phyloP scores from a whole-genome alignment of 2,329 filamentous ascomycete species.

The Cadophora luteo-olivacea region DNA sequence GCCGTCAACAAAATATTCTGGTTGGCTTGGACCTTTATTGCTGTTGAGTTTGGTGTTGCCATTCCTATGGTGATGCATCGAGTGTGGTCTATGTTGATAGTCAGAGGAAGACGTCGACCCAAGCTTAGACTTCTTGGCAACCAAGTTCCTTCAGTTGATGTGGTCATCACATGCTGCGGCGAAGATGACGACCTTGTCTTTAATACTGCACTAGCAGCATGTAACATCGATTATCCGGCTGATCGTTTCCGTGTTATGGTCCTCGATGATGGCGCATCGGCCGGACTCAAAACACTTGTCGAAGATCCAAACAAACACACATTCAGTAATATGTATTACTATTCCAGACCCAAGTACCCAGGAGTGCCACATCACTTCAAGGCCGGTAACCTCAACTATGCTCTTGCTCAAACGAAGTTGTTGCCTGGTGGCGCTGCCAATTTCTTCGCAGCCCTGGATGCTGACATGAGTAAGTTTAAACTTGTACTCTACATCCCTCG shows the following conservation, averaged over 20 bases:
- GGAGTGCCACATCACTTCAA: conserved; percentile 53
- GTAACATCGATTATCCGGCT: conserved; percentile 59
- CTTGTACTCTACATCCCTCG: too few species aligned
- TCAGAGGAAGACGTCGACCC: too few species aligned
- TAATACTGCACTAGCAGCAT: conserved; percentile 62
- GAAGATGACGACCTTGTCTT: conserved; percentile 62
- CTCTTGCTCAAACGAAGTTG: conserved; percentile 55
- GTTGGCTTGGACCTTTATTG: too few species aligned
- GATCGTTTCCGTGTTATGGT: conserved; percentile 60
- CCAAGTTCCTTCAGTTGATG: conserved; percentile 60
- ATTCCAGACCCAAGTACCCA: conserved; percentile 45
- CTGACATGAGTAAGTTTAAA: conserved; percentile 60
- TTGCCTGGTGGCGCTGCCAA: conserved; percentile 60
- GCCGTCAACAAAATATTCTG: too few species aligned
- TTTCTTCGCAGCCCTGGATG: conserved; percentile 67
- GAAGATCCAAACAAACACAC: conserved; percentile 47
- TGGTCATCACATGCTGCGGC: conserved; percentile 63
- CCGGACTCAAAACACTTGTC: conserved; percentile 49
- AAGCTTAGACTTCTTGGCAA: conserved; percentile 43
- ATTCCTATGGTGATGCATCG: too few species aligned
- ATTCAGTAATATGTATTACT: conserved; percentile 58
- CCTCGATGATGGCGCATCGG: conserved; percentile 60
- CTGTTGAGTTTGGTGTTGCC: too few species aligned
- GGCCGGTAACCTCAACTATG: conserved; percentile 69
- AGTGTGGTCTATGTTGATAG: too few species aligned